Conservation (phyloP, 2,329 filamentous ascomycete genomes). For the Diaporthe citriasiana region DNA sequence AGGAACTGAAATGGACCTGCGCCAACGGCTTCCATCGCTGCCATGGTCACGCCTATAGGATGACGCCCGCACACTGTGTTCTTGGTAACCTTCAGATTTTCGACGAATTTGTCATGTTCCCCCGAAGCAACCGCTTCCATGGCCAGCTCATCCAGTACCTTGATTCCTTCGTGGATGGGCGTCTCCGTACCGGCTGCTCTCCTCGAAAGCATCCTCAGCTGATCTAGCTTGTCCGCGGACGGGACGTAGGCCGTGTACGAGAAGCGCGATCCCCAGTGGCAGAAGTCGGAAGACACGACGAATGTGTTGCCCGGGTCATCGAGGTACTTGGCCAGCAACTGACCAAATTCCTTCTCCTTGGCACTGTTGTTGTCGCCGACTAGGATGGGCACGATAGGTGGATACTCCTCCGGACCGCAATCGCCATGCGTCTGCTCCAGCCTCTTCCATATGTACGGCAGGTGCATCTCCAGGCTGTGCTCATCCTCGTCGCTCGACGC, state of each 20-base stretch:
- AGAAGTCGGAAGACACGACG: conserved; percentile 95
- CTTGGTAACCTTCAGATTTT: conserved; percentile 77
- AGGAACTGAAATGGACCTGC: conserved; percentile 78
- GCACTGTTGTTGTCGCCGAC: conserved; percentile 79
- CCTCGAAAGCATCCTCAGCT: conserved; percentile 55
- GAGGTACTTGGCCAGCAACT: conserved; percentile 83
- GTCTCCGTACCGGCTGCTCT: conserved; percentile 55
- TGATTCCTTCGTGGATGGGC: conserved; percentile 88
- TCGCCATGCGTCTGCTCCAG: conserved; percentile 66
- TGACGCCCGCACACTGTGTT: conserved; percentile 97
- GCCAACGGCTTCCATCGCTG: conserved; percentile 75
- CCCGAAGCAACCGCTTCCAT: conserved; percentile 90
- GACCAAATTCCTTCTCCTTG: conserved; percentile 78
- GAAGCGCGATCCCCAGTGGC: conserved; percentile 93
- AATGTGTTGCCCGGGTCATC: conserved; percentile 83
- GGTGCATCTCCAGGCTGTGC: conserved; percentile 96
- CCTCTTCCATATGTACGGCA: conserved; percentile 92
- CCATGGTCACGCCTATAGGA: conserved; percentile 94
- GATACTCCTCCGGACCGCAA: conserved; percentile 62
- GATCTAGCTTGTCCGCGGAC: conserved; percentile 56
- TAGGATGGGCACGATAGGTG: conserved; percentile 86
- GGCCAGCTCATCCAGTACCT: conserved; percentile 81
- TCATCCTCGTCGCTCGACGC: conserved; percentile 80
- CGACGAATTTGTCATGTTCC: conserved; percentile 77
- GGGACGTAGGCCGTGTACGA: conserved; percentile 84